These are phyloP conservation scores for Neopestalotiopsis sp. DNA, from an alignment of 2,329 filamentous ascomycete species.

Conservation along the genomic window DNA sequence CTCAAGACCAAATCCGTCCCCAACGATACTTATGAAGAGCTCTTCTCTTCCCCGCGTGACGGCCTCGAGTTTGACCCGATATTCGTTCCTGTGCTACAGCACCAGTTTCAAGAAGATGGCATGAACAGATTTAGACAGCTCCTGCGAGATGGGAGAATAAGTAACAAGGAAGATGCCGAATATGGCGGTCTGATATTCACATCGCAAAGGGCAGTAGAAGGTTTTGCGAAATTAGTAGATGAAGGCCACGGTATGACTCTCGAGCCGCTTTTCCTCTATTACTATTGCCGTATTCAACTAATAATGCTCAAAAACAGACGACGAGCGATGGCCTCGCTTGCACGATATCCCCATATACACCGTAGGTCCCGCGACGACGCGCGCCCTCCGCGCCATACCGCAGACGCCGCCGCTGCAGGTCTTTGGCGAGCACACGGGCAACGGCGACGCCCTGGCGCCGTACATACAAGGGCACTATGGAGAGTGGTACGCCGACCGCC, in stretches of 20 bases:
- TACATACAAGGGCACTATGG: constrained; percentile 82
- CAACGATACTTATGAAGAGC: constrained; percentile 73
- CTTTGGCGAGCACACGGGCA: constrained; percentile 82
- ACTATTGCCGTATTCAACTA: not conserved
- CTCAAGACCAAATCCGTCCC: constrained; percentile 80
- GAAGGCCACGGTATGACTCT: constrained; percentile 48
- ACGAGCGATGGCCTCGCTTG: constrained; percentile 55
- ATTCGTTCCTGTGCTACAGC: constrained; percentile 80
- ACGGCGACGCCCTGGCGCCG: constrained; percentile 77
- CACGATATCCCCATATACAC: constrained; percentile 71
- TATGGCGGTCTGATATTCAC: constrained; percentile 87
- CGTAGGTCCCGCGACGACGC: constrained; percentile 80
- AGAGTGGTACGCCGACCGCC: constrained; percentile 49
- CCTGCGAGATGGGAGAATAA: constrained; percentile 51
- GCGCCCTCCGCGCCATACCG: constrained; percentile 66
- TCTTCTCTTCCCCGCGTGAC: constrained; percentile 55
- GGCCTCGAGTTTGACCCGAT: constrained; percentile 60
- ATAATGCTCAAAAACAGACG: constrained; percentile 18
- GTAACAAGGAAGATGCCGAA: constrained; percentile 36
- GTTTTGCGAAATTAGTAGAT: constrained; percentile 68
- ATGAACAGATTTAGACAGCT: constrained; percentile 57
- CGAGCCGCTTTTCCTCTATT: not conserved
- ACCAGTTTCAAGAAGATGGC: constrained; percentile 67
- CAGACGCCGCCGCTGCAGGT: constrained; percentile 62
- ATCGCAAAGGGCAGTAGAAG: constrained; percentile 82